Conservation (phyloP, 2,329 filamentous ascomycete genomes). For the Colletotrichum camelliae region DNA sequence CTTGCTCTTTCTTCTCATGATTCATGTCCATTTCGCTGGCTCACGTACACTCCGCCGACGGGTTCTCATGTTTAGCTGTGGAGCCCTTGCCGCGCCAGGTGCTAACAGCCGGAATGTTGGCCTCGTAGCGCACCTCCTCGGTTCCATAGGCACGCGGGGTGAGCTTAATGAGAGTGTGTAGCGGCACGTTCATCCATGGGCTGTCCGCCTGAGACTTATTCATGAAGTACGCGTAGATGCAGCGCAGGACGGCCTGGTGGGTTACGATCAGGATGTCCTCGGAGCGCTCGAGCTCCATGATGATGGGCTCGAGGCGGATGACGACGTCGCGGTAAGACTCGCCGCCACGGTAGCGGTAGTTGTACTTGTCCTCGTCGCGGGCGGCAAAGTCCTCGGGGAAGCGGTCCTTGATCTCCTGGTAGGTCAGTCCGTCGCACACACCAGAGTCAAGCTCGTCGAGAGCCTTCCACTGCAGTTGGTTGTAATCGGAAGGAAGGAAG, state of each 20-base stretch:
- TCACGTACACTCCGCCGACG: slow-evolving; percentile 38
- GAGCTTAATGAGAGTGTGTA: slow-evolving; percentile 95
- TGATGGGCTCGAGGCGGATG: slow-evolving; percentile 96
- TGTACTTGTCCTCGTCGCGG: slow-evolving; percentile 98
- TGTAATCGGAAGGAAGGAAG: slow-evolving; percentile 80
- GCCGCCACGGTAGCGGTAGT: slow-evolving; percentile 96
- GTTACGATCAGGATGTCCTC: slow-evolving; percentile 99
- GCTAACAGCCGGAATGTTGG: slow-evolving; percentile 93
- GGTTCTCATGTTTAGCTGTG: slow-evolving; percentile 84
- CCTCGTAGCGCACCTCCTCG: slow-evolving; percentile 84
- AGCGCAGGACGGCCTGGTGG: slow-evolving; percentile 94
- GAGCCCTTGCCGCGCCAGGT: slow-evolving; percentile 96
- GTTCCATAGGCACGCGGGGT: slow-evolving; percentile 95
- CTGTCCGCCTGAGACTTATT: slow-evolving; percentile 91
- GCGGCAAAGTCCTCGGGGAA: slow-evolving; percentile 96
- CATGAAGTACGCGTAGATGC: slow-evolving; percentile 99
- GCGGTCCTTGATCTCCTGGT: slow-evolving; percentile 88
- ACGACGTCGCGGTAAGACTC: slow-evolving; percentile 97
- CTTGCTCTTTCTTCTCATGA: background rate
- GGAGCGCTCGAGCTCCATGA: slow-evolving; percentile 96
- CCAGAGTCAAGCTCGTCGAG: slow-evolving; percentile 96
- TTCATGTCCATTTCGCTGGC: background rate
- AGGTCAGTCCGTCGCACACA: slow-evolving; percentile 95
- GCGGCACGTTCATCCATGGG: slow-evolving; percentile 97
- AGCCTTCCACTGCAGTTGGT: slow-evolving; percentile 98